Percentiles rank a stretch among this genome's conserved stretches.
phyloP scores from a whole-genome alignment of 345 rosid species.

The Heritiera fomes region DNA sequence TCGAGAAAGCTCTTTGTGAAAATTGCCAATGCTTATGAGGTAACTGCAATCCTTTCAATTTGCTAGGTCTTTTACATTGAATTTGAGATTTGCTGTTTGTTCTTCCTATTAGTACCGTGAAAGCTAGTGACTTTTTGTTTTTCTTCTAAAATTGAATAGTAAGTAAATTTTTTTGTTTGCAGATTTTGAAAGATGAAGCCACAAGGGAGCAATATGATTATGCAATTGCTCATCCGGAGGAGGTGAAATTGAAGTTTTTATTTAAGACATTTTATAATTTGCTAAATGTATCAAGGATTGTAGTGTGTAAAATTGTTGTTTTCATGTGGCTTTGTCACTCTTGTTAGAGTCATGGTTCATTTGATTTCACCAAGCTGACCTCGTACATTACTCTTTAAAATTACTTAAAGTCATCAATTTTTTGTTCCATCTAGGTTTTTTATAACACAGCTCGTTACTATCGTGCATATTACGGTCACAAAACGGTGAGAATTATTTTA shows the following conservation, averaged over 20 bases:
- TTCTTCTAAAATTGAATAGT: neutral
- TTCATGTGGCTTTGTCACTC: neutral
- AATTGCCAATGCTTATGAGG: slow-evolving; percentile 98
- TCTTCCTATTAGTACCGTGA: neutral
- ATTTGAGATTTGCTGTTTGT: neutral
- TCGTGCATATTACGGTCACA: slow-evolving; percentile 88
- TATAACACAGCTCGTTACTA: slow-evolving; percentile 94
- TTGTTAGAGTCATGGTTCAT: slow-evolving; percentile 3
- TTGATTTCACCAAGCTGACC: neutral
- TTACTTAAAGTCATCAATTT: neutral
- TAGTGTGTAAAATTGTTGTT: neutral
- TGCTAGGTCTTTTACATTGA: neutral
- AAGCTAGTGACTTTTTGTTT: neutral
- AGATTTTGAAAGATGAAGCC: slow-evolving; percentile 97
- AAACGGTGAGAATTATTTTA: slow-evolving; percentile 61
- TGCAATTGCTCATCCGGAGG: slow-evolving; percentile 93
- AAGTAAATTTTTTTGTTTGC: slow-evolving; percentile 22
- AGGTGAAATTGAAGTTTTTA: slow-evolving; percentile 47
- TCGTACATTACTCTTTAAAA: neutral
- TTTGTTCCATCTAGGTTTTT: slow-evolving; percentile 56
- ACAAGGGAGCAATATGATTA: slow-evolving; percentile 93
- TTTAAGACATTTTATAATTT: slow-evolving; percentile 1
- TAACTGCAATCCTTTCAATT: slow-evolving; percentile 20
- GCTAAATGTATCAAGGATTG: neutral
- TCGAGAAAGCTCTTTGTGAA: slow-evolving; percentile 84